Percentiles rank a stretch among this genome's conserved stretches.
These are phyloP conservation scores for Amanita jacksonii DNA, from an alignment of 768 basidiomycete species.

Conservation along the genomic window DNA sequence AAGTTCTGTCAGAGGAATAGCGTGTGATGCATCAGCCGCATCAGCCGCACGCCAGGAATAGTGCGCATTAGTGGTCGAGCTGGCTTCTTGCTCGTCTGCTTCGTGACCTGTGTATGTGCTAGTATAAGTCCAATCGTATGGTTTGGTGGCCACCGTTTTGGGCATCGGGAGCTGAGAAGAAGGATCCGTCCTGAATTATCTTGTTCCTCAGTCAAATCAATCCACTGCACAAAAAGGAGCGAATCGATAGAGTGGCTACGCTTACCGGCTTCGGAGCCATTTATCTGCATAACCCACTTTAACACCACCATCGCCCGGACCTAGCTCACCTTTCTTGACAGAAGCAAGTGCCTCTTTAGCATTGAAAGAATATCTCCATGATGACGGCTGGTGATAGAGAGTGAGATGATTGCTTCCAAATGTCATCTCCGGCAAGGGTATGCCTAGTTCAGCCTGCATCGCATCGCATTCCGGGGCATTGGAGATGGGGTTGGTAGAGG, in stretches of 20 bases:
- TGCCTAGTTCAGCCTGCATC: constrained; percentile 50
- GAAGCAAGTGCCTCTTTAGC: constrained; percentile 54
- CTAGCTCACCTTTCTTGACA: constrained; percentile 72
- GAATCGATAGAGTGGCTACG: constrained; percentile 5
- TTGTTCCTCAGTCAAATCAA: constrained; percentile 4
- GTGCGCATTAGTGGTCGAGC: constrained; percentile 9
- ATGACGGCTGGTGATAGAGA: constrained; percentile 54
- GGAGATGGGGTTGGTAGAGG: constrained; percentile 70
- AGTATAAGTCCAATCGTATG: constrained; percentile 98
- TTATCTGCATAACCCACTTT: constrained; percentile 92
- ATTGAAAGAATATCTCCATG: constrained; percentile 59
- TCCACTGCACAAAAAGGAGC: constrained; percentile 11
- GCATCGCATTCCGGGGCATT: constrained; percentile 67
- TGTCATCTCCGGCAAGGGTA: constrained; percentile 95
- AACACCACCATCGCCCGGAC: constrained; percentile 80
- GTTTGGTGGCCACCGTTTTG: constrained; percentile 65
- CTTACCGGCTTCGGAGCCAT: constrained; percentile 85
- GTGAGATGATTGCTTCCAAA: constrained; percentile 78
- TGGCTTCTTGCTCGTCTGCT: constrained; percentile 12
- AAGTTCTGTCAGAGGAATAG: constrained; percentile 78
- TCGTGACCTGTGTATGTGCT: constrained; percentile 71
- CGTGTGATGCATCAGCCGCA: constrained; percentile 43
- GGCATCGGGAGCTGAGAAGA: constrained; percentile 59
- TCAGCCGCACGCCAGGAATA: constrained; percentile 46
- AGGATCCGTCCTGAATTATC: constrained; percentile 42